Base-by-base conservation (phyloP, 768 basidiomycete genomes). In the Tricholoma saponaceum region DNA sequence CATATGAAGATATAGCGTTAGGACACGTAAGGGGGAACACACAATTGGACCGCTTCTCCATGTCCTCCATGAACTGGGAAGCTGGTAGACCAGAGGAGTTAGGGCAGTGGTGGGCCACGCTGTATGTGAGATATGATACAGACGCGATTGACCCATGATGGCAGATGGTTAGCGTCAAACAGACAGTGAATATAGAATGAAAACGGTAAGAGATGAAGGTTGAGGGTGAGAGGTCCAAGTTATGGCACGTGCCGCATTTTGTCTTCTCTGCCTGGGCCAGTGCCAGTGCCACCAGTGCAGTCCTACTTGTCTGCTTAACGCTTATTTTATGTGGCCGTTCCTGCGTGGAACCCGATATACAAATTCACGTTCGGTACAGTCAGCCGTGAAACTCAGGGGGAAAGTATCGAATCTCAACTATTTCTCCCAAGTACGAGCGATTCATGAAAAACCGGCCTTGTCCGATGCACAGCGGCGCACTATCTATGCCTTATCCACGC, bases 11-110 rank as follows among this genome's bases (percentile, higher is more conserved):
- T 23, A 44, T 14, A 26, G 39, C 18, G 22, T 20, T 16, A 28
- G 52, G 46, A n/a, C 28, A 30, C 30, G 28, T 41, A 37, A 25
- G 25, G 26, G 23, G 32, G 12, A 35, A 85, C 93, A 69, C 66
- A 99, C 97, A 99, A 74, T 99, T 99, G 70, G 97, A 95, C 67
- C 86, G 87, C 82, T 83, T 89, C 79, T 95, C 89, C 90, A 98
- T 94, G 76, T 98, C 94, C 80, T 92, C 90, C 87, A 98, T 93
- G 64, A 98, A 95, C 74, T 95, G 92, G 54, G 94, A 96, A 63
- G 82, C 92, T 92, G 66, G 60, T 47, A 50, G 55, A 53, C 60
- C 54, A 60, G 20, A 18, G 20, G 25, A 35, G 49, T 63, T 55
- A 62, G 56, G 33, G 46, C 22, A 13, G 25, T 26, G 44, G 25